phyloP scores from a whole-genome alignment of 2,329 filamentous ascomycete genomes.

The Penicillium sp. region DNA sequence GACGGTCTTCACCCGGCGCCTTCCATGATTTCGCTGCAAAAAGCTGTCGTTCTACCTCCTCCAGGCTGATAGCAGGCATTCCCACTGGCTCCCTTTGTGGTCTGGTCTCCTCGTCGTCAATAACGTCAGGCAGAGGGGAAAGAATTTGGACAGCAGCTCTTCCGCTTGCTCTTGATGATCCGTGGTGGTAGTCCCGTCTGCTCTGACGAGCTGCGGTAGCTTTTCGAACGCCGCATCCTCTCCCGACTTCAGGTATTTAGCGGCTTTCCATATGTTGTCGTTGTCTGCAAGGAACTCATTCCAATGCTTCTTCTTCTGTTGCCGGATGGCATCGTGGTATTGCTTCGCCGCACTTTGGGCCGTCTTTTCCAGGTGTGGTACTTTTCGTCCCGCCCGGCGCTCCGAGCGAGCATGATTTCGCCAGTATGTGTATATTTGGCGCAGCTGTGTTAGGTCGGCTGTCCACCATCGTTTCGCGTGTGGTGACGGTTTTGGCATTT shows the following conservation, averaged over 20 bases:
- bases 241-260: constrained; percentile 23
- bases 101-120: constrained; percentile 16
- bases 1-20: constrained; percentile 14
- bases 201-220: constrained; percentile 16
- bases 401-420: constrained; percentile 14
- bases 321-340: constrained; percentile 18
- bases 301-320: constrained; percentile 29
- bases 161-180: too few species aligned
- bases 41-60: constrained; percentile 18
- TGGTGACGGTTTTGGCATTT: constrained; percentile 17
- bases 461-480: constrained; percentile 26
- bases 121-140: constrained; percentile 13
- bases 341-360: constrained; percentile 15
- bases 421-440: constrained; percentile 16
- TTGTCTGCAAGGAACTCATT: constrained; percentile 24
- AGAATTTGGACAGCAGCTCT: too few species aligned
- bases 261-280: constrained; percentile 28
- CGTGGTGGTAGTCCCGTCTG: constrained; percentile 10
- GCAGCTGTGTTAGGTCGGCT: constrained; percentile 19
- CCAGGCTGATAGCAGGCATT: constrained; percentile 19
- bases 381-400: constrained; percentile 11
- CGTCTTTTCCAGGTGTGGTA: constrained; percentile 27
- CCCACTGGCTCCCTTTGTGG: constrained; percentile 11
- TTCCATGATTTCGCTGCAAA: constrained; percentile 13
- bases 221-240: neutral